Conservation (phyloP, 2,329 filamentous ascomycete genomes). For the Aspergillaceae sp. region DNA sequence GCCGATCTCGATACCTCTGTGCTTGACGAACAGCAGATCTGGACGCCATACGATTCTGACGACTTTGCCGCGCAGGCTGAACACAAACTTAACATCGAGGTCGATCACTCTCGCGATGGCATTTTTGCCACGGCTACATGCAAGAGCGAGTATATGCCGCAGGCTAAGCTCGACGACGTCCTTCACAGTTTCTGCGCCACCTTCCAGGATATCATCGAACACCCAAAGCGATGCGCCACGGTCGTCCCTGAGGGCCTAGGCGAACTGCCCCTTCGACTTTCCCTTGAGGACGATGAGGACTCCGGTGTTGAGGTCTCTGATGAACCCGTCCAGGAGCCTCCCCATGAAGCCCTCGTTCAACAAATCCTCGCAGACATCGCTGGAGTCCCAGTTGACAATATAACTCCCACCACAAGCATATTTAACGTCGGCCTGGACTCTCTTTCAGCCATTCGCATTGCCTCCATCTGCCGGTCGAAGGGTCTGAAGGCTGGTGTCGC, state of each 20-base stretch:
- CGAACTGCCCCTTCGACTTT: slow-evolving; percentile 13
- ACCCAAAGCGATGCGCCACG: slow-evolving; percentile 16
- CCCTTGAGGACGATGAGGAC: background rate
- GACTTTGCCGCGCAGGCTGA: slow-evolving; percentile 17
- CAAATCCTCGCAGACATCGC: slow-evolving; percentile 17
- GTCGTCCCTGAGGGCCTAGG: slow-evolving; percentile 14
- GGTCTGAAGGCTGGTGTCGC: slow-evolving; percentile 21
- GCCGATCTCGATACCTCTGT: slow-evolving; percentile 8
- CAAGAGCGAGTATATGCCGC: slow-evolving; percentile 15
- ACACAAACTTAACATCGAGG: slow-evolving; percentile 23
- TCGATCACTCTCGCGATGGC: slow-evolving; percentile 17
- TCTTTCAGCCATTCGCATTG: slow-evolving; percentile 23
- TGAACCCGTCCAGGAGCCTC: background rate
- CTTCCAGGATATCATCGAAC: slow-evolving; percentile 21
- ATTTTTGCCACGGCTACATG: slow-evolving; percentile 15
- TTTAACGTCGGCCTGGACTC: slow-evolving; percentile 26
- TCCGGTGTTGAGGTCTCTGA: background rate
- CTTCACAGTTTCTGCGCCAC: slow-evolving; percentile 11
- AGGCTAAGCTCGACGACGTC: slow-evolving; percentile 11
- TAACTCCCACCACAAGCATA: slow-evolving; percentile 20
- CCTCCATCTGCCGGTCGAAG: slow-evolving; percentile 17
- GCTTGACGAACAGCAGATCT: slow-evolving; percentile 13
- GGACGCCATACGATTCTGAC: slow-evolving; percentile 15
- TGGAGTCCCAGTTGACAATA: slow-evolving; percentile 12
- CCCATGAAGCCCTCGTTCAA: slow-evolving; percentile 12